Evolutionary conservation across 2,329 filamentous ascomycete species (phyloP).

Genomic region (Nannizzia gypsea): DNA sequence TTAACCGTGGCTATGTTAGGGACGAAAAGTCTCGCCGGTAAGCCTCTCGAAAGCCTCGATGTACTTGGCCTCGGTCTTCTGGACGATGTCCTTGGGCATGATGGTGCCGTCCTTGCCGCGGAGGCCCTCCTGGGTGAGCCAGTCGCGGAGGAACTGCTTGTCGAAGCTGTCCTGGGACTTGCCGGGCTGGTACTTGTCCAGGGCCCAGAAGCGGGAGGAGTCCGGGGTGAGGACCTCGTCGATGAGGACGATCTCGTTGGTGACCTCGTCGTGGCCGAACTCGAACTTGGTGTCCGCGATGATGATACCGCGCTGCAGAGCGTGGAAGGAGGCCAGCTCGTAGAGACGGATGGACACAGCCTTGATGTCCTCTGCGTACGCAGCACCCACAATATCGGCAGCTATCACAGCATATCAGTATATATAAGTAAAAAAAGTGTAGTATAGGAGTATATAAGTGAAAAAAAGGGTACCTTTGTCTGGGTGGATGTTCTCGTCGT

Average conservation of each 20-base stretch:
- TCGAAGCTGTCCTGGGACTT: conserved; percentile 73
- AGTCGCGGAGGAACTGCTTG: conserved; percentile 76
- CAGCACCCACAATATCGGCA: conserved; percentile 50
- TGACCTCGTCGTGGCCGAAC: conserved; percentile 56
- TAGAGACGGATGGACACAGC: conserved; percentile 55
- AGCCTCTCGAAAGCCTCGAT: conserved; percentile 61
- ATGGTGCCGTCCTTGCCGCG: conserved; percentile 62
- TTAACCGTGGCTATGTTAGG: neutral
- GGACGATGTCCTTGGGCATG: conserved; percentile 60
- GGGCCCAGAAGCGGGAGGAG: conserved; percentile 77
- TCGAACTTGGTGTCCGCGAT: conserved; percentile 70
- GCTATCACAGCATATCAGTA: conserved; percentile 24
- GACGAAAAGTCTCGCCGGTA: conserved; percentile 39
- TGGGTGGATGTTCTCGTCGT: conserved; percentile 77
- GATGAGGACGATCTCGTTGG: conserved; percentile 58
- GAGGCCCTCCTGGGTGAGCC: conserved; percentile 59
- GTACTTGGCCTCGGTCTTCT: conserved; percentile 61
- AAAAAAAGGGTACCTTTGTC: conserved; percentile 39
- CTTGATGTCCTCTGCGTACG: conserved; percentile 54
- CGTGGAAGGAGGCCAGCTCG: conserved; percentile 36
- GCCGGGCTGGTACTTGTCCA: conserved; percentile 59
- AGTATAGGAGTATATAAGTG: too few species aligned
- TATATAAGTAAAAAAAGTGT: too few species aligned
- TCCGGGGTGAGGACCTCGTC: conserved; percentile 82
- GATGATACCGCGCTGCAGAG: conserved; percentile 51